These are phyloP conservation scores for Dalbergia cochinchinensis DNA, from an alignment of 306 rosid genomes.

Conservation along the genomic window DNA sequence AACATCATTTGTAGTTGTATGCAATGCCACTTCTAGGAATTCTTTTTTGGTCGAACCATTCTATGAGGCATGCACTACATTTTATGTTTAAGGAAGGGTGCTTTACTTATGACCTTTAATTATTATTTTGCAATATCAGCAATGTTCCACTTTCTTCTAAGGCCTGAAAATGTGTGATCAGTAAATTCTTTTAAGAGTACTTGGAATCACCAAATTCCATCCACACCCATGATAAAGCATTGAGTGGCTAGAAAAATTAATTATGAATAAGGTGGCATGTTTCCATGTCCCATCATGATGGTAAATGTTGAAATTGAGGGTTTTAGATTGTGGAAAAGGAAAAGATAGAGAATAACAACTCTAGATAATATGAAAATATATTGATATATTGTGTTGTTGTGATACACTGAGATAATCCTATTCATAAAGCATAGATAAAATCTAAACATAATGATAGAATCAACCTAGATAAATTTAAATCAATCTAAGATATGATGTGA, in stretches of 20 bases:
- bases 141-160: not conserved
- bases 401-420: too few species aligned
- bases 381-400: too few species aligned
- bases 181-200: slow-evolving; percentile 15
- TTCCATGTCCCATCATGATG: slow-evolving; percentile 10
- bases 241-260: not conserved
- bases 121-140: slow-evolving; percentile 14
- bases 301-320: not conserved
- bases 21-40: not conserved
- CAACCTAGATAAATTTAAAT: too few species aligned
- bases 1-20: not conserved
- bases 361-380: too few species aligned
- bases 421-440: too few species aligned
- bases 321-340: too few species aligned
- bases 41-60: not conserved
- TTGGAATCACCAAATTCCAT: slow-evolving; percentile 19
- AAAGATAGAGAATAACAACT: too few species aligned
- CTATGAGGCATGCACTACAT: not conserved
- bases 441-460: too few species aligned
- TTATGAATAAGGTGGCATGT: not conserved
- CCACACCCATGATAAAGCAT: not conserved
- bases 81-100: too few species aligned
- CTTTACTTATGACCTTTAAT: slow-evolving; percentile 6
- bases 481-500: too few species aligned
- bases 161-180: slow-evolving; percentile 9